Evolutionary conservation across 164 flowering plant species (phyloP).

Genomic region (Nymphaea thermarum): DNA sequence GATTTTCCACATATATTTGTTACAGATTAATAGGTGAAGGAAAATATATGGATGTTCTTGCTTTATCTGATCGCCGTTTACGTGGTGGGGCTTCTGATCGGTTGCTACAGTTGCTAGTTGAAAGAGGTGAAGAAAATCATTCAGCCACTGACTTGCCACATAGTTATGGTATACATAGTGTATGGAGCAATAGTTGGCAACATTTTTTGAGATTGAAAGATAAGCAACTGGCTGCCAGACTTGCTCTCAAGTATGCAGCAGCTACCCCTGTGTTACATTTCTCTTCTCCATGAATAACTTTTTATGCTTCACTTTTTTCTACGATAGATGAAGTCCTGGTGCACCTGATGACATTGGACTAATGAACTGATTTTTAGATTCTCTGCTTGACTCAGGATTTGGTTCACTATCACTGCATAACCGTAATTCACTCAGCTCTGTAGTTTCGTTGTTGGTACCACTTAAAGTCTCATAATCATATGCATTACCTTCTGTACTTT

Average conservation of each 20-base stretch:
- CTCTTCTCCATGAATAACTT: too few relatives aligned
- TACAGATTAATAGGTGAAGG: conserved; percentile 81
- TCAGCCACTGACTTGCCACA: conserved; percentile 32
- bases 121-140: conserved; percentile 52
- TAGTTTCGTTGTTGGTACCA: too few relatives aligned
- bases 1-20: background rate
- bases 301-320: too few relatives aligned
- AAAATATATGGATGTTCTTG: conserved; percentile 90
- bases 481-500: too few relatives aligned
- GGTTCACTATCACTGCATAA: too few relatives aligned
- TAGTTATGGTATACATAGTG: conserved; percentile 16
- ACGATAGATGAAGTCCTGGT: too few relatives aligned
- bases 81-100: conserved; percentile 93
- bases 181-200: conserved; percentile 78
- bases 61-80: conserved; percentile 93
- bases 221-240: conserved; percentile 80
- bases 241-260: conserved; percentile 67
- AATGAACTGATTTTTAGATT: too few relatives aligned
- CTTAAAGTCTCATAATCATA: too few relatives aligned
- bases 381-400: too few relatives aligned
- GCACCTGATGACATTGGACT: too few relatives aligned
- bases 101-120: conserved; percentile 75
- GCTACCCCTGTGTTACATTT: too few relatives aligned
- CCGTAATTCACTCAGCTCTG: too few relatives aligned
- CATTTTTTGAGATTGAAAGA: conserved; percentile 84